phyloP scores from a whole-genome alignment of 2,329 filamentous ascomycete species.

The Alternaria alternata region DNA sequence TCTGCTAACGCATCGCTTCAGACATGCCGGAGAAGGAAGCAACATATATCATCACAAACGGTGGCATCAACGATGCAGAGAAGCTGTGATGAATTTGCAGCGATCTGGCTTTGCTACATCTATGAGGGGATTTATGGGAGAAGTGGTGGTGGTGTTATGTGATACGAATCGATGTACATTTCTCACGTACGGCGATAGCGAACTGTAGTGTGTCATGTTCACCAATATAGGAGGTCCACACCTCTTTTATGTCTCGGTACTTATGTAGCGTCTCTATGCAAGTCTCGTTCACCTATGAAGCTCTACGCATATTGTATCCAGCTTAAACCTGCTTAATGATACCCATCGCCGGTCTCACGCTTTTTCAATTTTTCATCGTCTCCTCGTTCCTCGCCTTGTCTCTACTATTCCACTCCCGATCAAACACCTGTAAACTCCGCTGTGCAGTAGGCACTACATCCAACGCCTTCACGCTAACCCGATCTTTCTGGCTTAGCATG shows the following conservation, averaged over 20 bases:
- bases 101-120: background rate
- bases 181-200: too few relatives aligned
- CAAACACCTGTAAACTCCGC: conserved; percentile 49
- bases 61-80: conserved; percentile 73
- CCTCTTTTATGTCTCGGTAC: too few relatives aligned
- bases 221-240: too few relatives aligned
- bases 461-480: conserved; percentile 57
- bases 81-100: conserved; percentile 57
- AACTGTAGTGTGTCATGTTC: too few relatives aligned
- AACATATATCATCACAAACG: conserved; percentile 74
- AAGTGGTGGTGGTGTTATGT: background rate
- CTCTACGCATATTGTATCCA: too few relatives aligned
- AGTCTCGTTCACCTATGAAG: too few relatives aligned
- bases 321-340: too few relatives aligned
- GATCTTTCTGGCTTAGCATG: conserved; percentile 54
- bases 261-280: too few relatives aligned
- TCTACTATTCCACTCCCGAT: conserved; percentile 45
- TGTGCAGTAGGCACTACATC: conserved; percentile 58
- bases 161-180: background rate
- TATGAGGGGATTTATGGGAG: background rate
- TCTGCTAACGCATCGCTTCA: conserved; percentile 42
- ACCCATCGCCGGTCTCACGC: background rate
- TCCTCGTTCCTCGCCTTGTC: conserved; percentile 9
- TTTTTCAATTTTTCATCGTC: background rate
- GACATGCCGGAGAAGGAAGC: conserved; percentile 74